A percentile compares a stretch with the other conserved stretches of the same genome.
These are phyloP conservation scores for Cladosporium colombiae DNA, from an alignment of 2,329 filamentous ascomycete genomes.

Conservation along the genomic window DNA sequence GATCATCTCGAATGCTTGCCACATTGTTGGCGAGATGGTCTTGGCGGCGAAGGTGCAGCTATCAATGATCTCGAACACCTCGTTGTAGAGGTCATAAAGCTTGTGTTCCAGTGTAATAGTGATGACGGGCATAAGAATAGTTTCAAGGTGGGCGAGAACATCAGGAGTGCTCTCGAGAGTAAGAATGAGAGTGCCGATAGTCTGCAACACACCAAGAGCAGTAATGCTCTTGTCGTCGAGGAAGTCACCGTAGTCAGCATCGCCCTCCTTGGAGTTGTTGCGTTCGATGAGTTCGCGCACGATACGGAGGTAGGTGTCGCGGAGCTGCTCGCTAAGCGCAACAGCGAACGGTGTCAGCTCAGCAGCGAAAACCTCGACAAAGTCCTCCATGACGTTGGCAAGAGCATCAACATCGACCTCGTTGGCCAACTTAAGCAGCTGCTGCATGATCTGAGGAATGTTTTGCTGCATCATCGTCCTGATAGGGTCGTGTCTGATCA, in stretches of 20 bases:
- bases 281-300: constrained; percentile 88
- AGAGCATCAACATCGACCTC: constrained; percentile 97
- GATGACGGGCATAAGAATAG: constrained; percentile 95
- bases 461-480: constrained; percentile 94
- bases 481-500: constrained; percentile 94
- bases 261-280: constrained; percentile 73
- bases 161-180: constrained; percentile 97
- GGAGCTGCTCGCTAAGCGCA: constrained; percentile 89
- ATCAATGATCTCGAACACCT: constrained; percentile 98
- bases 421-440: constrained; percentile 93
- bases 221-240: constrained; percentile 98
- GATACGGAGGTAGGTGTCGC: constrained; percentile 94
- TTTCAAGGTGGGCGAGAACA: constrained; percentile 90
- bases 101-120: constrained; percentile 96
- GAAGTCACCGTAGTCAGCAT: constrained; percentile 84
- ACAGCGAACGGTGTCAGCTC: constrained; percentile 97
- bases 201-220: constrained; percentile 91
- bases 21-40: constrained; percentile 94
- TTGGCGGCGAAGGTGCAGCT: constrained; percentile 99
- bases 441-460: constrained; percentile 99
- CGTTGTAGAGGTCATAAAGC: constrained; percentile 95
- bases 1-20: constrained; percentile 96
- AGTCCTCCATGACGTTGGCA: constrained; percentile 99
- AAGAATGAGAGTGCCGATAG: constrained; percentile 93
- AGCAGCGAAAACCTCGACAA: constrained; percentile 96